Percentiles rank a stretch among this genome's conserved stretches.
These are phyloP conservation scores for Podila horticola DNA, from an alignment of 192 early-diverging fungal genomes.

Conservation along the genomic window DNA sequence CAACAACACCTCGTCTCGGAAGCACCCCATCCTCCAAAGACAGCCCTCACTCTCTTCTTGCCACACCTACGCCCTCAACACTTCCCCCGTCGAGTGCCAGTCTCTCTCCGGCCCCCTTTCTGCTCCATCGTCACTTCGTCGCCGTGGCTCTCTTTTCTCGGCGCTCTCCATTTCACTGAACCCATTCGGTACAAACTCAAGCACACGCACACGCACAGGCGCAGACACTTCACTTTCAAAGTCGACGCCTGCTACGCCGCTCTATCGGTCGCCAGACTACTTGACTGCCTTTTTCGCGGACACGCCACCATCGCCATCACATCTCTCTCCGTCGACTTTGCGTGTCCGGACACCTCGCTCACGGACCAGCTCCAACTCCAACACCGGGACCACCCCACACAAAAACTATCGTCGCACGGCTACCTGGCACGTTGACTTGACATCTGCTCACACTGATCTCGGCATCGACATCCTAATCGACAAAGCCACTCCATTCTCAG, in stretches of 20 bases:
- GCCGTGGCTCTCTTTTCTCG: neutral
- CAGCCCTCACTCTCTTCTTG: neutral
- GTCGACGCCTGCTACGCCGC: neutral
- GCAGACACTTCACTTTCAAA: neutral
- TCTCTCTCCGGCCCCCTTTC: constrained; percentile 32
- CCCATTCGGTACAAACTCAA: neutral
- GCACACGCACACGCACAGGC: neutral
- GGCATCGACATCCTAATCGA: neutral
- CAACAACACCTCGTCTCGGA: neutral
- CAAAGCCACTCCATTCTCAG: neutral
- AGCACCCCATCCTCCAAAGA: neutral
- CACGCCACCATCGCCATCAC: neutral
- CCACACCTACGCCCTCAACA: constrained; percentile 32
- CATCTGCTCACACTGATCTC: neutral
- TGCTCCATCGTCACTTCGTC: constrained; percentile 5
- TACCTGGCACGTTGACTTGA: neutral
- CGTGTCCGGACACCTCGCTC: neutral
- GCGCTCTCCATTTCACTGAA: neutral
- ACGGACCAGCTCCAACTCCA: neutral
- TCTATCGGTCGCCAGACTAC: constrained; percentile 39
- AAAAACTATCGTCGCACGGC: neutral
- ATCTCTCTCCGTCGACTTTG: neutral
- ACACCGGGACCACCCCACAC: neutral
- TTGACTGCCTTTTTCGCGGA: constrained; percentile 48
- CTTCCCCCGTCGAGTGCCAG: constrained; percentile 45